These are phyloP conservation scores for Fagus sylvatica DNA, from an alignment of 306 rosid species.

Conservation along the genomic window DNA sequence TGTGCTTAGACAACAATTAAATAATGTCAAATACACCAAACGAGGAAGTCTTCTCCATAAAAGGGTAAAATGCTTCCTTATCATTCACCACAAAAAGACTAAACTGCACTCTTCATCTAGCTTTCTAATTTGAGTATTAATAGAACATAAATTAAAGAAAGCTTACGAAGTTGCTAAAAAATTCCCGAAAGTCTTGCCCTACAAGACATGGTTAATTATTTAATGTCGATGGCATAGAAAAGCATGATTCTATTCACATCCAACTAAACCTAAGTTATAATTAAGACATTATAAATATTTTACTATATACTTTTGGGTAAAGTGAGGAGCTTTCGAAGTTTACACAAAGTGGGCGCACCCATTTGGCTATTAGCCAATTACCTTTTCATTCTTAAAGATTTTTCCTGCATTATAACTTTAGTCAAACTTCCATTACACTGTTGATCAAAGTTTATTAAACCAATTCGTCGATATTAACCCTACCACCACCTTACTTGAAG, in stretches of 20 bases:
- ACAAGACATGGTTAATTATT: background rate
- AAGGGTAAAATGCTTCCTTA: background rate
- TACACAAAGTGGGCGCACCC: conserved; percentile 1
- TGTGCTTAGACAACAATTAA: background rate
- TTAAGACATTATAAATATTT: background rate
- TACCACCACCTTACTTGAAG: background rate
- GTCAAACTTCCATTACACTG: background rate
- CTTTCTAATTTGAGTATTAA: background rate
- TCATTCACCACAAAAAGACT: background rate
- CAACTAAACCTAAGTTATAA: background rate
- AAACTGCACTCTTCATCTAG: background rate
- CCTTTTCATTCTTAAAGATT: background rate
- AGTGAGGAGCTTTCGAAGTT: conserved; percentile 1
- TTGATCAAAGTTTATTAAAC: background rate
- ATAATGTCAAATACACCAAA: background rate
- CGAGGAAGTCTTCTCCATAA: background rate
- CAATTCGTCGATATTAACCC: background rate
- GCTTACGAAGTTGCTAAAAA: background rate
- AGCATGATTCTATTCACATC: background rate
- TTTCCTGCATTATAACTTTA: background rate
- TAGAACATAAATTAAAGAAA: background rate
- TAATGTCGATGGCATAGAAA: background rate
- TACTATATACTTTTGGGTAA: background rate
- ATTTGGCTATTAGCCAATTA: background rate
- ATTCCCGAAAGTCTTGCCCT: background rate